These are phyloP conservation scores for Trichoderma sp. DNA, from an alignment of 2,329 filamentous ascomycete species.

Conservation along the genomic window DNA sequence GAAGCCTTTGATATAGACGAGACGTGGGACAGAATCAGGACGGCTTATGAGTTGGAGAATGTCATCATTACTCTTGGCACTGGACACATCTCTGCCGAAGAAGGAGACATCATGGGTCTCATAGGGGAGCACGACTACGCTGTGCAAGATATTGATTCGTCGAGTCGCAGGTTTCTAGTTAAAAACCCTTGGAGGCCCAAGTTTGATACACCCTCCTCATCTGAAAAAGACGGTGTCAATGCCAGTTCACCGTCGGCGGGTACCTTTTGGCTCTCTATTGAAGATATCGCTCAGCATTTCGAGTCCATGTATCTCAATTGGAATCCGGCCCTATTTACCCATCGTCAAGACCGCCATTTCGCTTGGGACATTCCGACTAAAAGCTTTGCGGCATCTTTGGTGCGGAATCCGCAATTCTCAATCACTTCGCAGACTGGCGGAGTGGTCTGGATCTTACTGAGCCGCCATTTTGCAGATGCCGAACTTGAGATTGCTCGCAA, in stretches of 20 bases:
- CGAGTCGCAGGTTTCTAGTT: conserved; percentile 71
- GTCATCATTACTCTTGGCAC: conserved; percentile 91
- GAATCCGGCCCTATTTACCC: conserved; percentile 82
- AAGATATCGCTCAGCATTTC: conserved; percentile 87
- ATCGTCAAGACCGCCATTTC: conserved; percentile 89
- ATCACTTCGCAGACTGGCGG: conserved; percentile 62
- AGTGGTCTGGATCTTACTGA: conserved; percentile 81
- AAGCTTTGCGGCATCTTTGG: conserved; percentile 58
- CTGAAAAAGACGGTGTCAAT: conserved; percentile 11
- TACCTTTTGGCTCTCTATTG: conserved; percentile 92
- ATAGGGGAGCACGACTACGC: conserved; percentile 94
- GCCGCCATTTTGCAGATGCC: conserved; percentile 78
- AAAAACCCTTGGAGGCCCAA: conserved; percentile 82
- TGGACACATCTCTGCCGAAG: conserved; percentile 73
- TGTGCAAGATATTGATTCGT: conserved; percentile 74
- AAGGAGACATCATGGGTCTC: conserved; percentile 80
- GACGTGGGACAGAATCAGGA: conserved; percentile 77
- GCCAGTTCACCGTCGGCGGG: conserved; percentile 53
- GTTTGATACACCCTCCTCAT: not conserved
- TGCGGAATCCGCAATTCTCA: conserved; percentile 73
- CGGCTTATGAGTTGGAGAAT: conserved; percentile 75
- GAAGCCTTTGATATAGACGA: conserved; percentile 77
- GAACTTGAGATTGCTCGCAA: conserved; percentile 61
- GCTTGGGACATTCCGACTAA: conserved; percentile 69
- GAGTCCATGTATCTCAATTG: conserved; percentile 97